Base-by-base conservation (phyloP, 2,329 filamentous ascomycete genomes). In the Helotiales sp. region DNA sequence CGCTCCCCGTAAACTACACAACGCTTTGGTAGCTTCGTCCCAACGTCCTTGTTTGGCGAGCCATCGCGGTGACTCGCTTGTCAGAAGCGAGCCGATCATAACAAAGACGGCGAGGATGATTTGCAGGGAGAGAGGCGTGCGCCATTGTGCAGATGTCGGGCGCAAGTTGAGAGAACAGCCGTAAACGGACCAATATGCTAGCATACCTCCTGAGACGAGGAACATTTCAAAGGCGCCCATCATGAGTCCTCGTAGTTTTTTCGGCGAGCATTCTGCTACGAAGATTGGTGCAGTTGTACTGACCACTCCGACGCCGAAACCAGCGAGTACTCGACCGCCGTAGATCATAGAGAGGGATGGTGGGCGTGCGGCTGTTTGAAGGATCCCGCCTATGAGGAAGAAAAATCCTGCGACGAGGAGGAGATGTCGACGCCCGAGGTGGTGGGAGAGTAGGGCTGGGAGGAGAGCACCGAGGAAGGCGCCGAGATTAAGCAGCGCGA, bases 21-120 rank as follows among this genome's bases (percentile, higher is more conserved):
- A 83, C 65, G 80, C 54, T 17, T 60, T 60, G 58, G 81, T 75
- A 6, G 82, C 83, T 68, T 84, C 79, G 2, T 85, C 81, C 1
- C 74, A 76, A 11, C 78, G 77, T 1, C 81, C 82, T 37, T 79
- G 79, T 67, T 82, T 80, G 0, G 81, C 82, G 0, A 85, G 74
- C 83, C 83, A 85, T 20, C 83, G 77, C 1, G 79, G 77, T 59
- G 81, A 92, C 76, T 93, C 91, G 61, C 71, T 32, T 11, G 62
- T 43, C 11, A 30, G 84, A 73, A 8, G 81, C 81, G 65, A 80
- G 75, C 68, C 82, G 73, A 11, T 80, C 74, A 92, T 86, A 75
- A 93, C 92, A 68, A 93, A 79, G 6, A 84, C 86, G 2, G 81
- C 82, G 0, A 82, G 82, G 0, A 85, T 77, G 6, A 86, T 78